These are phyloP conservation scores for Hyphopichia pseudoburtonii DNA, from an alignment of 1,139 yeast species.

Conservation along the genomic window DNA sequence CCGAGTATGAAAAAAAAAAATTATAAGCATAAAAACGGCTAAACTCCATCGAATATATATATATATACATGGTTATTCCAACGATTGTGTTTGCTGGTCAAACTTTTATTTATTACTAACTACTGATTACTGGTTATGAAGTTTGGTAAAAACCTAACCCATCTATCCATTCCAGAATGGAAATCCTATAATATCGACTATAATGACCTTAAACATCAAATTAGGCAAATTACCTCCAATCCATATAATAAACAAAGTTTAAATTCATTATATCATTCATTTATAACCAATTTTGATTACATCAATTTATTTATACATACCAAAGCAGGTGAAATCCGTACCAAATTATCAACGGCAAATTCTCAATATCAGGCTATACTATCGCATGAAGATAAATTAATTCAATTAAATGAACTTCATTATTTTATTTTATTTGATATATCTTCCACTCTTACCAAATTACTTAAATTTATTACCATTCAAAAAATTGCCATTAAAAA, in stretches of 20 bases:
- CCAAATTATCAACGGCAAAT: conserved; percentile 28
- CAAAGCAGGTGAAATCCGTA: conserved; percentile 60
- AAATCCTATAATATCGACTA: conserved; percentile 78
- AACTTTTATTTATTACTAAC: no score
- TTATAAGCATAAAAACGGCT: background rate
- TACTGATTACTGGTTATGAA: conserved; percentile 51
- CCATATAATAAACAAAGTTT: conserved; percentile 10
- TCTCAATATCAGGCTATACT: conserved; percentile 11
- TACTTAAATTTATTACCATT: conserved; percentile 71
- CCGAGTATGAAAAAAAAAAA: no score
- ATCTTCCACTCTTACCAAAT: conserved; percentile 62
- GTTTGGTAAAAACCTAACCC: conserved; percentile 74
- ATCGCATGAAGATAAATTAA: background rate
- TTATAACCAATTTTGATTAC: conserved; percentile 51
- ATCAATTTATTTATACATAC: conserved; percentile 62
- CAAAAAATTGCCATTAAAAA: conserved; percentile 84
- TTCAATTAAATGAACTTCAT: conserved; percentile 28
- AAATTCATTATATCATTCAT: conserved; percentile 26
- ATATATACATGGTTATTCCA: no score
- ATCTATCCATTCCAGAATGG: conserved; percentile 88
- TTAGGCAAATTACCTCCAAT: conserved; percentile 33
- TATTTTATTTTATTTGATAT: conserved; percentile 43
- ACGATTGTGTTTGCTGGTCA: no score
- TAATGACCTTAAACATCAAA: conserved; percentile 66
- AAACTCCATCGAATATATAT: no score